Percentiles rank a stretch among this genome's conserved stretches.
Evolutionary conservation across 257 asterid species (phyloP).

Genomic region (Perilla frutescens): DNA sequence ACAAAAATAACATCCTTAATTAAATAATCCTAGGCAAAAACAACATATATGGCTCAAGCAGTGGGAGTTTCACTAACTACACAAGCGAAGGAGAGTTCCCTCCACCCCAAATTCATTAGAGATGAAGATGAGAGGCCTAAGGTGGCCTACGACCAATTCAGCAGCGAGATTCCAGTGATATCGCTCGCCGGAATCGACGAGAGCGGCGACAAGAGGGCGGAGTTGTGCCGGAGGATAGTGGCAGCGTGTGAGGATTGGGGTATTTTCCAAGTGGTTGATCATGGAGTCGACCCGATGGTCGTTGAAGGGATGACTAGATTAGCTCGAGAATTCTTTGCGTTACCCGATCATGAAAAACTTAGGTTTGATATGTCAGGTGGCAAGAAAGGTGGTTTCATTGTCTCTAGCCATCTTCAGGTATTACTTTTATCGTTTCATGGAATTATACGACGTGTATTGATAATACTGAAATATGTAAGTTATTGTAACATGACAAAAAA

Average conservation of each 20-base stretch:
- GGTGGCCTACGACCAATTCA: conserved; percentile 72
- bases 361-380: conserved; percentile 83
- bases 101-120: conserved; percentile 60
- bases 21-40: background rate
- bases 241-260: conserved; percentile 94
- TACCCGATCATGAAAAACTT: conserved; percentile 69
- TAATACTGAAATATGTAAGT: too few relatives aligned
- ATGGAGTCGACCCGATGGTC: conserved; percentile 58
- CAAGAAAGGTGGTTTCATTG: conserved; percentile 81
- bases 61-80: conserved; percentile 44
- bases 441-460: too few relatives aligned
- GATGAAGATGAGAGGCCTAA: conserved; percentile 93
- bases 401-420: conserved; percentile 90
- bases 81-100: conserved; percentile 44
- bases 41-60: conserved; percentile 33
- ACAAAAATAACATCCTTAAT: too few relatives aligned
- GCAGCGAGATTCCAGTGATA: conserved; percentile 84
- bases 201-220: conserved; percentile 43
- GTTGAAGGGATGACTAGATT: conserved; percentile 55
- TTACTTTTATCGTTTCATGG: too few relatives aligned
- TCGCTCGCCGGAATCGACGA: conserved; percentile 59
- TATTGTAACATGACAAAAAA: too few relatives aligned
- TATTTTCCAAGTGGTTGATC: conserved; percentile 80
- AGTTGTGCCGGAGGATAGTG: conserved; percentile 59
- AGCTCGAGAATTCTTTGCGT: conserved; percentile 60